phyloP scores from a whole-genome alignment of 2,329 filamentous ascomycete genomes.

The Colletotrichum echinochloae region DNA sequence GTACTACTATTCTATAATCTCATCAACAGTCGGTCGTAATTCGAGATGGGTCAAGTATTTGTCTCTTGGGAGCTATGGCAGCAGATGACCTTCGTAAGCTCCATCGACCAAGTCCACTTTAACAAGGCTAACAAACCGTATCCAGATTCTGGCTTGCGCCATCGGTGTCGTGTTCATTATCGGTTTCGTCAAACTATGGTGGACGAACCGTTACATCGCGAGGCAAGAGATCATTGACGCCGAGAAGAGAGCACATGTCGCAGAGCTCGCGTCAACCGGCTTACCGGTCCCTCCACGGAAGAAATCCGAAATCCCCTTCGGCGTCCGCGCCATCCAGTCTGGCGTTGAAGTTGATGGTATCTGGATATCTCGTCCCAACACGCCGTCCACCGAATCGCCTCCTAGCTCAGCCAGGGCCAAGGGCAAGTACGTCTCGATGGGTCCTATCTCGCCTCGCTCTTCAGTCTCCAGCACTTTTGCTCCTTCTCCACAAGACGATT shows the following conservation, averaged over 20 bases:
- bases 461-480: constrained; percentile 26
- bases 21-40: neutral
- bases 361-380: constrained; percentile 72
- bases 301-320: constrained; percentile 76
- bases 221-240: constrained; percentile 75
- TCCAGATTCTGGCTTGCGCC: constrained; percentile 76
- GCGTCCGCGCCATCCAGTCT: constrained; percentile 84
- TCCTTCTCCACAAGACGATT: constrained; percentile 20
- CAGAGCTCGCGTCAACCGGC: constrained; percentile 67
- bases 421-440: constrained; percentile 37
- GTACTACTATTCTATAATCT: neutral
- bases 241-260: constrained; percentile 68
- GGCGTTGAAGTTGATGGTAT: constrained; percentile 89
- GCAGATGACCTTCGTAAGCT: constrained; percentile 87
- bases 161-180: constrained; percentile 77
- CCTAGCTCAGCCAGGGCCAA: constrained; percentile 34
- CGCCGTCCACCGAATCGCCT: constrained; percentile 47
- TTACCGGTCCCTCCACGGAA: constrained; percentile 54
- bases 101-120: constrained; percentile 11
- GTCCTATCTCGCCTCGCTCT: constrained; percentile 31
- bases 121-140: neutral
- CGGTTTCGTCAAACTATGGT: constrained; percentile 76
- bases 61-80: constrained; percentile 83
- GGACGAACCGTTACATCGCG: constrained; percentile 65
- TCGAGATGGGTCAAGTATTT: constrained; percentile 66